Evolutionary conservation across 2,329 filamentous ascomycete species (phyloP).

Genomic region (Alternaria solani): DNA sequence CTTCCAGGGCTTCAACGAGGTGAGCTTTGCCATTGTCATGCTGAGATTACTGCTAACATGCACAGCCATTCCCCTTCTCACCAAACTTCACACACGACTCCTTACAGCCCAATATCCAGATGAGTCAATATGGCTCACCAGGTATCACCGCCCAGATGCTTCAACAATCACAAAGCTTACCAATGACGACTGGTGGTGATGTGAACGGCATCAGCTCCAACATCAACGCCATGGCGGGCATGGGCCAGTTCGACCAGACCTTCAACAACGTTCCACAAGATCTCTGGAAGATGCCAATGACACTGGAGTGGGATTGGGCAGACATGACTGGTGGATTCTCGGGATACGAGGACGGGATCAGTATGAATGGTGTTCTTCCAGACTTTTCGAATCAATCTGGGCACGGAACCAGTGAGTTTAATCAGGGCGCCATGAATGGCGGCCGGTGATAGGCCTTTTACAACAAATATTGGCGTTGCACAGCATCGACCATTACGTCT

Average conservation of each 20-base stretch:
- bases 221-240: slow-evolving; percentile 41
- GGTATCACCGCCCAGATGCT: slow-evolving; percentile 43
- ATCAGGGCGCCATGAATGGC: slow-evolving; percentile 45
- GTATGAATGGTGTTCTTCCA: slow-evolving; percentile 50
- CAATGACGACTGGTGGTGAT: slow-evolving; percentile 34
- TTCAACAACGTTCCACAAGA: slow-evolving; percentile 81
- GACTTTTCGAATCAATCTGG: slow-evolving; percentile 38
- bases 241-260: slow-evolving; percentile 75
- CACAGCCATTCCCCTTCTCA: slow-evolving; percentile 50
- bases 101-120: slow-evolving; percentile 39
- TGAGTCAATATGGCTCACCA: slow-evolving; percentile 43
- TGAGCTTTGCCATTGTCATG: slow-evolving; percentile 17
- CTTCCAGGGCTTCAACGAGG: slow-evolving; percentile 50
- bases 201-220: slow-evolving; percentile 33
- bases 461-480: background rate
- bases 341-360: slow-evolving; percentile 49
- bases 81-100: slow-evolving; percentile 52
- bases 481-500: slow-evolving; percentile 8
- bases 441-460: slow-evolving; percentile 20
- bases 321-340: slow-evolving; percentile 54
- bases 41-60: slow-evolving; percentile 22
- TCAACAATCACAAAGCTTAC: slow-evolving; percentile 35
- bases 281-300: slow-evolving; percentile 95
- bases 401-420: slow-evolving; percentile 47
- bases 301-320: slow-evolving; percentile 87